Conservation (phyloP, 495 filamentous ascomycete genomes). For the Xylaria palmicola region DNA sequence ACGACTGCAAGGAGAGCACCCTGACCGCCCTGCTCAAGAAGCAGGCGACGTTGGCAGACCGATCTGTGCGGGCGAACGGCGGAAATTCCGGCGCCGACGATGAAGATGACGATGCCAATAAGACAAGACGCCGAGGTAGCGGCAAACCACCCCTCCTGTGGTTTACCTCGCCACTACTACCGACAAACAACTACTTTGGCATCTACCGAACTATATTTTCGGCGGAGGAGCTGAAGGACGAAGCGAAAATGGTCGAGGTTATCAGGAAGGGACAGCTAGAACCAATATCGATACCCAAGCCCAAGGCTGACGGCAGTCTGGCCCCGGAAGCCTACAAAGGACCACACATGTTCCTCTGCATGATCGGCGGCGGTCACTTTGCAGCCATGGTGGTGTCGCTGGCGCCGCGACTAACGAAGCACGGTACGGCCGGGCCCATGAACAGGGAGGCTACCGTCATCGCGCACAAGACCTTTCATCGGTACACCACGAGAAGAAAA, state of each 20-base stretch:
- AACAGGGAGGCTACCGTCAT: slow-evolving; percentile 81
- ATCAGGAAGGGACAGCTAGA: slow-evolving; percentile 73
- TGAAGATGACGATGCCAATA: slow-evolving; percentile 50
- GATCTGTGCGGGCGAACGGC: slow-evolving; percentile 20
- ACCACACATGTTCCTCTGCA: slow-evolving; percentile 91
- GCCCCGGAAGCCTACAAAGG: slow-evolving; percentile 52
- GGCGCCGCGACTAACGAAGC: slow-evolving; percentile 73
- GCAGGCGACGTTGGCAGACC: slow-evolving; percentile 68
- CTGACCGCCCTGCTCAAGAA: slow-evolving; percentile 75
- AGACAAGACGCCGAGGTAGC: slow-evolving; percentile 47
- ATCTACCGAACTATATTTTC: slow-evolving; percentile 85
- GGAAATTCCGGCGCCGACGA: slow-evolving; percentile 30
- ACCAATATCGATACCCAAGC: slow-evolving; percentile 56
- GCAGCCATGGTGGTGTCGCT: slow-evolving; percentile 93
- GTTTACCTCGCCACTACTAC: slow-evolving; percentile 74
- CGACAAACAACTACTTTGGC: slow-evolving; percentile 75
- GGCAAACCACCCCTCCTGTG: slow-evolving; percentile 80
- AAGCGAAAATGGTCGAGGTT: slow-evolving; percentile 59
- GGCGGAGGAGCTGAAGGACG: slow-evolving; percentile 62
- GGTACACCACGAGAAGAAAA: slow-evolving; percentile 93
- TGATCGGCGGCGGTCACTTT: slow-evolving; percentile 98
- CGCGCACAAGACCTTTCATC: slow-evolving; percentile 95
- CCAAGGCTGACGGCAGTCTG: slow-evolving; percentile 47
- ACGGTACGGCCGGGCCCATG: slow-evolving; percentile 58
- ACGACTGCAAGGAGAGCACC: slow-evolving; percentile 52